Conservation (phyloP, 768 basidiomycete species). For the Boletus vermiculosoides region DNA sequence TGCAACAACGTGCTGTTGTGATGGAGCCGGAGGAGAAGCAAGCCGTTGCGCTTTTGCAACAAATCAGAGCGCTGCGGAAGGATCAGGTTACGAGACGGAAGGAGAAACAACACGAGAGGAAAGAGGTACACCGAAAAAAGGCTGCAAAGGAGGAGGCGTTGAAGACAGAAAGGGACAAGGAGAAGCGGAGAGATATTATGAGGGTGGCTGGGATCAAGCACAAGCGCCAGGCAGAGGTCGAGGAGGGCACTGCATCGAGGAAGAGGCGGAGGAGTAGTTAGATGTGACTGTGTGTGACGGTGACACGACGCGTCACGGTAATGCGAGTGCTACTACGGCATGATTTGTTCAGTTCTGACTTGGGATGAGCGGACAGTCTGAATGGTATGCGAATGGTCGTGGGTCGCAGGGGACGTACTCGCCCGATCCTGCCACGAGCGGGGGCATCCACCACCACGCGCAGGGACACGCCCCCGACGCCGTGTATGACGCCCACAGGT, state of each 20-base stretch:
- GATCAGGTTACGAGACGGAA: conserved; percentile 77
- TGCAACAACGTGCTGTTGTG: conserved; percentile 93
- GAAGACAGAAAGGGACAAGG: conserved; percentile 68
- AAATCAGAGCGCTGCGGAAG: conserved; percentile 88
- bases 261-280: conserved; percentile 50
- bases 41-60: conserved; percentile 87
- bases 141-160: conserved; percentile 63
- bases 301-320: conserved; percentile 20
- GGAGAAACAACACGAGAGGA: conserved; percentile 85
- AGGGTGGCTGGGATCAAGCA: conserved; percentile 64
- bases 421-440: conserved; percentile 7
- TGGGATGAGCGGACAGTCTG: conserved; percentile 27
- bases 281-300: conserved; percentile 17
- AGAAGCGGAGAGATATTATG: conserved; percentile 78
- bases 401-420: conserved; percentile 14
- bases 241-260: conserved; percentile 49
- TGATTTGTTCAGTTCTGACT: conserved; percentile 2
- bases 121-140: conserved; percentile 66
- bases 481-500: conserved; percentile 64
- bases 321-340: not conserved
- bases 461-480: conserved; percentile 40
- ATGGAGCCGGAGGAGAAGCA: conserved; percentile 95
- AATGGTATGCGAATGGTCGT: conserved; percentile 27
- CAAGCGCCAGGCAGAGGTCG: conserved; percentile 60
- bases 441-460: conserved; percentile 1